Evolutionary conservation across 169 alveolate genomes (phyloP).

Genomic region (Eimeria nieschulzi): DNA sequence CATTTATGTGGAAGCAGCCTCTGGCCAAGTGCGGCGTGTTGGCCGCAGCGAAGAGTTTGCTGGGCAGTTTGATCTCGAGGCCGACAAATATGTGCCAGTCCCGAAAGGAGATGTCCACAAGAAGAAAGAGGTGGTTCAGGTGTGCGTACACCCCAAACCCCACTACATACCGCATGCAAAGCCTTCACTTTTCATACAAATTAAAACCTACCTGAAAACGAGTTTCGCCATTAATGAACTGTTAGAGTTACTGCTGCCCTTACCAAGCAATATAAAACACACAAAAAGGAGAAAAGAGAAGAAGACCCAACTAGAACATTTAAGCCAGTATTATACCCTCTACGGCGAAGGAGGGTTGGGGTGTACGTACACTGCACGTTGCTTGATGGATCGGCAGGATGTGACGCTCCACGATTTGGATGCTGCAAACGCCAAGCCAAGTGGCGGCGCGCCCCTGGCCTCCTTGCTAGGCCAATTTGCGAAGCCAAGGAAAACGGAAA

Average conservation of each 20-base stretch:
- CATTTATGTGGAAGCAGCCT: conserved; percentile 96
- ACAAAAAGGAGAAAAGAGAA: too few relatives aligned
- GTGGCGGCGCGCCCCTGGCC: conserved; percentile 97
- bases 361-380: too few relatives aligned
- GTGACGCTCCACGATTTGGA: conserved; percentile 99
- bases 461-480: conserved; percentile 96
- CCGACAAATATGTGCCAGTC: conserved; percentile 97
- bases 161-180: too few relatives aligned
- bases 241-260: too few relatives aligned
- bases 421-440: conserved; percentile 97
- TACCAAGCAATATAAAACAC: too few relatives aligned
- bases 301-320: too few relatives aligned
- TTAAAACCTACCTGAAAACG: too few relatives aligned
- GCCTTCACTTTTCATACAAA: too few relatives aligned
- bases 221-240: too few relatives aligned
- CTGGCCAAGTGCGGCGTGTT: conserved; percentile 98
- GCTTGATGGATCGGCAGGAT: conserved; percentile 87
- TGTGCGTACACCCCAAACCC: background rate
- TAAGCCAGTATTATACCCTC: too few relatives aligned
- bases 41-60: conserved; percentile 99
- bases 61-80: conserved; percentile 98
- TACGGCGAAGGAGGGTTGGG: too few relatives aligned
- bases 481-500: conserved; percentile 99
- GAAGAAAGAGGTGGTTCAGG: conserved; percentile 97
- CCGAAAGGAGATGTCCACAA: conserved; percentile 99